phyloP scores from a whole-genome alignment of 2,329 filamentous ascomycete species.

The Nemania sp. region DNA sequence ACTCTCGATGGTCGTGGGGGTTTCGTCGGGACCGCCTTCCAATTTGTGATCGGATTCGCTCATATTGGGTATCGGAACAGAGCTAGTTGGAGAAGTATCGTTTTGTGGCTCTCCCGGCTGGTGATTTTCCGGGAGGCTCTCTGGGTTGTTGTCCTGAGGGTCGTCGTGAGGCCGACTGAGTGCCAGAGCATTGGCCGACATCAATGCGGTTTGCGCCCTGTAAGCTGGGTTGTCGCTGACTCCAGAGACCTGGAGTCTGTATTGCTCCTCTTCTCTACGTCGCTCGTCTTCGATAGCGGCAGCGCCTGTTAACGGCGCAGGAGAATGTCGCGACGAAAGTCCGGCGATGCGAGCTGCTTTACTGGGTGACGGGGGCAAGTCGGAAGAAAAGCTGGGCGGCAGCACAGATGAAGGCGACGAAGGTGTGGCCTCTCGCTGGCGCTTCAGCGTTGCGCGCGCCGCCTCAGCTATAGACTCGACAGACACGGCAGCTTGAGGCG shows the following conservation, averaged over 20 bases:
- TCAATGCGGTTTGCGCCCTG: slow-evolving; percentile 55
- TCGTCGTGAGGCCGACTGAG: slow-evolving; percentile 62
- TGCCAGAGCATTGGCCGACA: slow-evolving; percentile 55
- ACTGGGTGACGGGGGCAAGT: slow-evolving; percentile 57
- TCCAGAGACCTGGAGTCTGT: slow-evolving; percentile 46
- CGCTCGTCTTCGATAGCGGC: slow-evolving; percentile 59
- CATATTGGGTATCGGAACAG: slow-evolving; percentile 40
- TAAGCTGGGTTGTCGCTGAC: slow-evolving; percentile 59
- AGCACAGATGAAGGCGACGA: slow-evolving; percentile 41
- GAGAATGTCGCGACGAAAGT: slow-evolving; percentile 47
- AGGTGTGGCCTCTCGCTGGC: slow-evolving; percentile 53
- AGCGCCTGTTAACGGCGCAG: slow-evolving; percentile 55
- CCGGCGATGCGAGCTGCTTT: slow-evolving; percentile 56
- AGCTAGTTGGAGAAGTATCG: slow-evolving; percentile 27
- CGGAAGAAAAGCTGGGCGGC: slow-evolving; percentile 40
- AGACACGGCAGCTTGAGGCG: slow-evolving; percentile 42
- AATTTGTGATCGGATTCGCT: slow-evolving; percentile 38
- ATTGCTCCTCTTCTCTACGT: slow-evolving; percentile 51
- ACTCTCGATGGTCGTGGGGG: slow-evolving; percentile 45
- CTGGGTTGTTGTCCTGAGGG: slow-evolving; percentile 55
- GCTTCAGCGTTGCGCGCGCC: slow-evolving; percentile 48
- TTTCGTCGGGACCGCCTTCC: slow-evolving; percentile 49
- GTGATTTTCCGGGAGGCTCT: too few species aligned
- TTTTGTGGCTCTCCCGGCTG: slow-evolving; percentile 21
- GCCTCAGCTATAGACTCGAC: slow-evolving; percentile 48